Conservation (phyloP, 2,329 filamentous ascomycete genomes). For the Coniochaeta hoffmannii region DNA sequence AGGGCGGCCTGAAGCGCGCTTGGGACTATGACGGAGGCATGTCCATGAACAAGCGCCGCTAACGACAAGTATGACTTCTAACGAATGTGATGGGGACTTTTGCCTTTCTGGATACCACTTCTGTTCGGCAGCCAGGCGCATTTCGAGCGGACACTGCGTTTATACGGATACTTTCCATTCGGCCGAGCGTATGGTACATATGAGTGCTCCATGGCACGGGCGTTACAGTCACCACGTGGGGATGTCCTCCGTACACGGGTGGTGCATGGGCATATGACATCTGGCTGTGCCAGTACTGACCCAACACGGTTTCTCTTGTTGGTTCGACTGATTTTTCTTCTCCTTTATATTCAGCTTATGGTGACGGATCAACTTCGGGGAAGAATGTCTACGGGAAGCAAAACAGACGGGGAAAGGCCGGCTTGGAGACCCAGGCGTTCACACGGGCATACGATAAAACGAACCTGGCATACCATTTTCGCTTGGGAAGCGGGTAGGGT, state of each 20-base stretch:
- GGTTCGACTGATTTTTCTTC: neutral
- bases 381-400: neutral
- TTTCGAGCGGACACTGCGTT: neutral
- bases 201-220: neutral
- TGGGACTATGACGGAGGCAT: slow-evolving; percentile 48
- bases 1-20: slow-evolving; percentile 53
- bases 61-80: slow-evolving; percentile 2
- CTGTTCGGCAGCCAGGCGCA: neutral
- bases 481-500: neutral
- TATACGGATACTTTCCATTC: neutral
- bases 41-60: slow-evolving; percentile 14
- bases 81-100: neutral
- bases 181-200: neutral
- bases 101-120: neutral
- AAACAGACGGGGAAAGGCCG: neutral
- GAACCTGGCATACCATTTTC: neutral
- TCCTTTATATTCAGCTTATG: neutral
- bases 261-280: neutral
- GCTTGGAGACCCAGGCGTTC: neutral
- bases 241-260: neutral
- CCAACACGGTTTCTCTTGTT: neutral
- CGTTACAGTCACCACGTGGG: neutral
- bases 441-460: neutral
- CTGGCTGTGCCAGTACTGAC: neutral
- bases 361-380: neutral